These are phyloP conservation scores for Blastocystis sp. DNA, from an alignment of 352 stramenopile genomes.

Conservation along the genomic window DNA sequence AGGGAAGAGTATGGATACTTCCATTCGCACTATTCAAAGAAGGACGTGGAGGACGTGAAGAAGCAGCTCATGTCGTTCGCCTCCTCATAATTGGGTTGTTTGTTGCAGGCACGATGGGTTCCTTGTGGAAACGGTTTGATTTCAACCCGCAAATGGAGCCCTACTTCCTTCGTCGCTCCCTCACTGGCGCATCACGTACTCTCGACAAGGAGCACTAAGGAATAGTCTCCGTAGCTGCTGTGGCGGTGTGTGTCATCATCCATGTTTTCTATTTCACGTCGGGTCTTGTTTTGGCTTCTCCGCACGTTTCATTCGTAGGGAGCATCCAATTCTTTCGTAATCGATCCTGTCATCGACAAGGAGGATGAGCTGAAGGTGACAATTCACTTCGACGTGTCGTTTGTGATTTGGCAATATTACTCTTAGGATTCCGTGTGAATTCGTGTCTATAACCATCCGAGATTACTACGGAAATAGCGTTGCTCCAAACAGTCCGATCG, in stretches of 20 bases:
- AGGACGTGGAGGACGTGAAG: constrained; percentile 68
- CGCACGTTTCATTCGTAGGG: neutral
- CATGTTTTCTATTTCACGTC: neutral
- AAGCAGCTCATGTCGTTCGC: constrained; percentile 29
- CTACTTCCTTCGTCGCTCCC: constrained; percentile 33
- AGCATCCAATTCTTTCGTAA: neutral
- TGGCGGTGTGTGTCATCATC: neutral
- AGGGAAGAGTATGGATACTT: constrained; percentile 43
- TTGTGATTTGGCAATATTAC: neutral
- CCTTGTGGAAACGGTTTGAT: constrained; percentile 8
- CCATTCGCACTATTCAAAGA: constrained; percentile 67
- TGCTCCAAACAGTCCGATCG: neutral
- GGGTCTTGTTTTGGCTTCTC: neutral
- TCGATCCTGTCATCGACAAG: neutral
- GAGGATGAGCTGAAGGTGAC: neutral
- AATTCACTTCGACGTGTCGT: neutral
- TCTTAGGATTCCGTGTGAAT: constrained; percentile 17
- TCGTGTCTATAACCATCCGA: neutral
- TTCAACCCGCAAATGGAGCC: constrained; percentile 16
- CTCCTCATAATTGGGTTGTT: neutral
- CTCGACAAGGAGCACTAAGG: neutral
- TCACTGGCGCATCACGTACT: neutral
- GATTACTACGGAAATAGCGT: constrained; percentile 39
- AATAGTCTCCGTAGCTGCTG: constrained; percentile 37
- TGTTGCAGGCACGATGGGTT: neutral